Conservation (phyloP, 176 grass and related monocot species). For the Dendrocalamus sinicus region DNA sequence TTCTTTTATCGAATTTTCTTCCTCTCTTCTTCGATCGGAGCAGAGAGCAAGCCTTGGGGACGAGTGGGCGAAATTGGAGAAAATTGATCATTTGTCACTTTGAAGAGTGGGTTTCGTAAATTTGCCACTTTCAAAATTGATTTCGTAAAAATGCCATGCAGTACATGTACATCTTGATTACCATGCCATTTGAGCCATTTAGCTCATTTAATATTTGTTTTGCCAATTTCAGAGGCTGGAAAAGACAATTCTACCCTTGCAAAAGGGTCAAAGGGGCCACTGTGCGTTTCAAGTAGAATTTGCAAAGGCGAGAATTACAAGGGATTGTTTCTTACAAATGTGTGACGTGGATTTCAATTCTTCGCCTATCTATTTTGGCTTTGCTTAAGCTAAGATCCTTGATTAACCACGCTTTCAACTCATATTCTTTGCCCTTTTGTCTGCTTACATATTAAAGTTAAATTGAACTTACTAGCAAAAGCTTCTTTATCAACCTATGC, state of each 20-base stretch:
- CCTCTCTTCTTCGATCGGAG: constrained; percentile 5
- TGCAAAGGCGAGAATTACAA: background rate
- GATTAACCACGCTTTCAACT: background rate
- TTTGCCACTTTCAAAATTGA: too few species aligned
- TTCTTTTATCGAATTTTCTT: background rate
- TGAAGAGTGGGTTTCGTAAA: too few species aligned
- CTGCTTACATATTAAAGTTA: background rate
- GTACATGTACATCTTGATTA: too few species aligned
- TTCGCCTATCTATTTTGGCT: too few species aligned
- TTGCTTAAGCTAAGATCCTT: background rate
- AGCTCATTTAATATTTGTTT: too few species aligned
- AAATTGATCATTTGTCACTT: too few species aligned
- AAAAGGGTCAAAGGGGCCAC: rapidly evolving
- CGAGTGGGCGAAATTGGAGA: background rate
- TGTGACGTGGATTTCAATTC: background rate
- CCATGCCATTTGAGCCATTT: too few species aligned
- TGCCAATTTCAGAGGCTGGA: too few species aligned
- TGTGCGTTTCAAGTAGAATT: background rate
- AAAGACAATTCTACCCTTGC: too few species aligned
- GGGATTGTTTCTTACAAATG: background rate
- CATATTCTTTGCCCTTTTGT: background rate
- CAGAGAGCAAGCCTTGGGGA: background rate
- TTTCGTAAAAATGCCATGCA: too few species aligned
- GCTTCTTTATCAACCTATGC: background rate
- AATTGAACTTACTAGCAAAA: background rate